Base-by-base conservation (phyloP, 495 filamentous ascomycete species). In the Penicillium desertorum region DNA sequence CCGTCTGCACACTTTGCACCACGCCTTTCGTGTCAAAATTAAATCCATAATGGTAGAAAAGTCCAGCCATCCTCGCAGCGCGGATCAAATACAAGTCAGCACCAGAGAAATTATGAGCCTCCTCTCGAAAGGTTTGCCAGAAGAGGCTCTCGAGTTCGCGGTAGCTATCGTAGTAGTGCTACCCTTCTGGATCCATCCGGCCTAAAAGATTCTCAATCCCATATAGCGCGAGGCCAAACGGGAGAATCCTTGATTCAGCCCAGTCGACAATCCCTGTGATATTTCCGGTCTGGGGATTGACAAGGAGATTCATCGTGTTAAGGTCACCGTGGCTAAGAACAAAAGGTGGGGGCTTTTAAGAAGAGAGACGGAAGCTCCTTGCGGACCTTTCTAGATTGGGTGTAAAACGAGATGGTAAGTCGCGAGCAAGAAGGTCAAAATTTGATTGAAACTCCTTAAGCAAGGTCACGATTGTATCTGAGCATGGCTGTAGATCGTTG, bases 291-390 rank as follows among this genome's bases (percentile, higher is more conserved):
- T 63, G 41, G 5, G 69, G 63, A 43, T 79, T 68, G 27, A 76
- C 54, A 7, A 80, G 58, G 20, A 80, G 68, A 66, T 79, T 81
- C 48, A 77, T 76, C 42, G 68, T 62, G 51, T 67, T 74, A 34
- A 83, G 65, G 60, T 82, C 79, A 11, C 61, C 68, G 57, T 82
- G 76, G 14, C 67, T 78, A 37, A 82, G 75, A 53, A 78, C 67
- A 17, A 76, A 71, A 5, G 63, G 66, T n/a, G 51, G 74, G 67
- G 10, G 65, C 62, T 27, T 54, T 61, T 8, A 66, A 63, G 57
- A 70, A 66, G 59, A 72, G 59, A 19, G 59, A 54, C 37, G 69
- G 64, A 32, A 76, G 66, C 37, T 60, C 63, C 25, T 62, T 52
- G 43, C 62, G 64, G 10, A 36, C 4, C 17, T 23, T 23, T 23